Conservation (phyloP, 2,329 filamentous ascomycete species). For the Fusarium begoniae region DNA sequence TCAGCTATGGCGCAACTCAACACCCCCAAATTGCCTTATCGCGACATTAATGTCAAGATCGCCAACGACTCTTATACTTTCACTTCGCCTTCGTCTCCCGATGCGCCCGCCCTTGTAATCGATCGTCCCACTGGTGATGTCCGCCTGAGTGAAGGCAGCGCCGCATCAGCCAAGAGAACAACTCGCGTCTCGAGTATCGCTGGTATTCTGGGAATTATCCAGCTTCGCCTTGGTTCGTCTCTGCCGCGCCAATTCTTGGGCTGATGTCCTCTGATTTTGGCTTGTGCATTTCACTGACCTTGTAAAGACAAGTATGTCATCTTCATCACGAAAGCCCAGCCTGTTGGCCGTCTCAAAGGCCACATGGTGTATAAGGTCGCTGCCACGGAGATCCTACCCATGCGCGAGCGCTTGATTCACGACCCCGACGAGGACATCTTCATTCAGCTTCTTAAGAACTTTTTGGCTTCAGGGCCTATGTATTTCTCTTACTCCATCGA, state of each 20-base stretch:
- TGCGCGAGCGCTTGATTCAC: slow-evolving; percentile 90
- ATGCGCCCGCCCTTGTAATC: slow-evolving; percentile 86
- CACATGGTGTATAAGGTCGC: slow-evolving; percentile 96
- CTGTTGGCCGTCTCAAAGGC: slow-evolving; percentile 89
- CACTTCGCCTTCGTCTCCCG: slow-evolving; percentile 91
- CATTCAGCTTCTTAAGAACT: slow-evolving; percentile 79
- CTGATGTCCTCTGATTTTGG: slow-evolving; percentile 4
- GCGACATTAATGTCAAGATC: slow-evolving; percentile 96
- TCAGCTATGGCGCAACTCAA: slow-evolving; percentile 50
- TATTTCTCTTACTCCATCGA: slow-evolving; percentile 99
- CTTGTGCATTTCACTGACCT: slow-evolving; percentile 33
- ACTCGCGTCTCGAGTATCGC: slow-evolving; percentile 87
- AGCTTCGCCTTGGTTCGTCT: slow-evolving; percentile 83
- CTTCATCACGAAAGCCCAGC: slow-evolving; percentile 92
- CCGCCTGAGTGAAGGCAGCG: slow-evolving; percentile 80
- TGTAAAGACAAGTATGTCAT: slow-evolving; percentile 89
- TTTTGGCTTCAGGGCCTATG: slow-evolving; percentile 87
- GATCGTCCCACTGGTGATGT: slow-evolving; percentile 94
- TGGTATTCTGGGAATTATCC: slow-evolving; percentile 93
- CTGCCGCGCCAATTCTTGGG: slow-evolving; percentile 18
- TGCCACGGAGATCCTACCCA: slow-evolving; percentile 89
- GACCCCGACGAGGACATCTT: slow-evolving; percentile 96
- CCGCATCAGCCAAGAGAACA: slow-evolving; percentile 77
- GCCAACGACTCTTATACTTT: slow-evolving; percentile 95
- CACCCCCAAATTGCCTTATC: slow-evolving; percentile 71